Percentiles rank a stretch among this genome's conserved stretches.
Evolutionary conservation across 2,329 filamentous ascomycete species (phyloP).

Genomic region (Albophoma yamanashiensis): DNA sequence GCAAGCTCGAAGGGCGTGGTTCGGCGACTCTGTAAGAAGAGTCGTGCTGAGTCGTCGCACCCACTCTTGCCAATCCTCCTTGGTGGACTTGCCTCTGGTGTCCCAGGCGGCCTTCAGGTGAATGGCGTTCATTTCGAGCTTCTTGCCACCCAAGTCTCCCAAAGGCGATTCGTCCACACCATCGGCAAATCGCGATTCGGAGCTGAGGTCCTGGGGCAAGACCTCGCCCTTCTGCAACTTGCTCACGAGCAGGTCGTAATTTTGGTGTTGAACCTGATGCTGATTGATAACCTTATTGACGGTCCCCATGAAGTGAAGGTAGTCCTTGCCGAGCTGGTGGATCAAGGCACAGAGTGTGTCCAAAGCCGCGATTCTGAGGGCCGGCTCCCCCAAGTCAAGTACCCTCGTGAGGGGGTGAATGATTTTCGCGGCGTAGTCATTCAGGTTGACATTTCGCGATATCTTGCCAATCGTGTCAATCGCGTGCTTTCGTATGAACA

Average conservation of each 20-base stretch:
- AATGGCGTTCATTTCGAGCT: conserved; percentile 93
- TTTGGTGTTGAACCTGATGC: conserved; percentile 76
- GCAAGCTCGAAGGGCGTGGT: conserved; percentile 88
- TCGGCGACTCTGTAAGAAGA: conserved; percentile 86
- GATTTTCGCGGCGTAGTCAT: conserved; percentile 92
- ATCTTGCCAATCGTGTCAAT: conserved; percentile 94
- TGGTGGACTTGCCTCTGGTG: conserved; percentile 89
- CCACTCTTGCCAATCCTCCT: conserved; percentile 99
- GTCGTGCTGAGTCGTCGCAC: conserved; percentile 94
- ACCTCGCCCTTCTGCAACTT: conserved; percentile 93
- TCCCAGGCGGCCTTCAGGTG: conserved; percentile 98
- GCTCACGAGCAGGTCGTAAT: conserved; percentile 84
- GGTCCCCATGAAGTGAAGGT: conserved; percentile 85
- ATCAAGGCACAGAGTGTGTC: conserved; percentile 94
- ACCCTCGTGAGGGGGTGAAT: conserved; percentile 87
- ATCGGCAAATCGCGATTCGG: conserved; percentile 69
- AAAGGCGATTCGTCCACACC: conserved; percentile 71
- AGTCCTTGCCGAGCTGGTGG: conserved; percentile 91
- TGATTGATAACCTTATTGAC: conserved; percentile 77
- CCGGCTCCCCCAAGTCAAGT: conserved; percentile 59
- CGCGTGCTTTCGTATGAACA: conserved; percentile 70
- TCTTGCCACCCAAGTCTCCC: conserved; percentile 80
- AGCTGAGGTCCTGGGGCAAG: conserved; percentile 87
- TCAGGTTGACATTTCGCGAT: conserved; percentile 92
- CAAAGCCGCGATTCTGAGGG: conserved; percentile 69